These are phyloP conservation scores for Yamadazyma epiphylla DNA, from an alignment of 1,139 yeast genomes.

Conservation along the genomic window DNA sequence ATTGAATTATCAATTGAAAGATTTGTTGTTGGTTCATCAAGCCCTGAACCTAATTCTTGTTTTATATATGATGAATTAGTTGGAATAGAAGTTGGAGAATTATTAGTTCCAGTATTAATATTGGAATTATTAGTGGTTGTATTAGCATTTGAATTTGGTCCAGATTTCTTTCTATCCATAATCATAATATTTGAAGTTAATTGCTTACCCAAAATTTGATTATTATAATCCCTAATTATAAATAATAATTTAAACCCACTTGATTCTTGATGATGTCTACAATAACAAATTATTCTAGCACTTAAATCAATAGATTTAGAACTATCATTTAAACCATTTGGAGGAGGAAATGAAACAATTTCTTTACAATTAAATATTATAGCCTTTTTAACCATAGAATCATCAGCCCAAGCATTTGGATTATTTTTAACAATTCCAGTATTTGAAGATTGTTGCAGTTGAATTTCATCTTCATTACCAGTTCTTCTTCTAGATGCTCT, in stretches of 20 bases:
- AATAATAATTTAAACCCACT: slow-evolving; percentile 76
- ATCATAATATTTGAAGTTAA: slow-evolving; percentile 76
- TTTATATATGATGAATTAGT: slow-evolving; percentile 1
- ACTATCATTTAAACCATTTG: slow-evolving; percentile 40
- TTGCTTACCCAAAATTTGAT: slow-evolving; percentile 67
- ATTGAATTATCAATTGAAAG: slow-evolving; percentile 7
- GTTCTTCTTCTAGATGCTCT: slow-evolving; percentile 86
- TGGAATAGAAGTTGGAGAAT: slow-evolving; percentile 16
- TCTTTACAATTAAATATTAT: slow-evolving; percentile 90
- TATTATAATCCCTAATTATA: slow-evolving; percentile 58
- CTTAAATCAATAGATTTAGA: slow-evolving; percentile 63
- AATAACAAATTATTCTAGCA: slow-evolving; percentile 89
- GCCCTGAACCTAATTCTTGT: background rate
- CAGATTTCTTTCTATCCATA: slow-evolving; percentile 83
- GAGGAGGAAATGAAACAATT: slow-evolving; percentile 70
- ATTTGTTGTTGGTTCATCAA: too few relatives aligned
- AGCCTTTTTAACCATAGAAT: slow-evolving; percentile 71
- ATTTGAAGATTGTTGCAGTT: slow-evolving; percentile 3
- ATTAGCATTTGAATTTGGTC: slow-evolving; percentile 15
- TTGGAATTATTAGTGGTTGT: slow-evolving; percentile 15
- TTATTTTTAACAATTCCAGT: slow-evolving; percentile 31
- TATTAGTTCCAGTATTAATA: slow-evolving; percentile 13
- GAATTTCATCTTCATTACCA: slow-evolving; percentile 29
- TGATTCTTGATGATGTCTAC: slow-evolving; percentile 87
- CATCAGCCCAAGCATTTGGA: slow-evolving; percentile 71